Percentiles rank a stretch among this genome's conserved stretches.
phyloP scores from a whole-genome alignment of 495 filamentous ascomycete species.

The Aspergillus nidulans region DNA sequence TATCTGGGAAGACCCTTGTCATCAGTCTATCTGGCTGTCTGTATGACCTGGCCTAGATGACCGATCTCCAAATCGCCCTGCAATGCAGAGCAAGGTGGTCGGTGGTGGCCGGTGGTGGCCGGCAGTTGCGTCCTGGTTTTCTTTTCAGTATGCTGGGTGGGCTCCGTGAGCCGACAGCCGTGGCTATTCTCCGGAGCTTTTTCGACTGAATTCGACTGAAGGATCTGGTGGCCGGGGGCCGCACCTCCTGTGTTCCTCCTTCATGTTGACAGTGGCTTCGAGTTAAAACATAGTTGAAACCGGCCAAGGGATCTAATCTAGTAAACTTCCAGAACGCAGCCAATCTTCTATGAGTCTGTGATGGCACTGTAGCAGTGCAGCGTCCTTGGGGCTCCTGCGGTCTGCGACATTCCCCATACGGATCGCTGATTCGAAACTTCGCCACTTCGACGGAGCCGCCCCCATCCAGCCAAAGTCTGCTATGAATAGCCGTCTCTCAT shows the following conservation, averaged over 20 bases:
- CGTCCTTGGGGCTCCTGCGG: no score
- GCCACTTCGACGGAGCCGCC: constrained; percentile 2
- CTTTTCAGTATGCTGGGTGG: constrained; percentile 3
- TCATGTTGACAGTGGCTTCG: not conserved
- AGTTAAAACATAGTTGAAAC: constrained; percentile 17
- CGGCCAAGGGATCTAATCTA: constrained; percentile 3
- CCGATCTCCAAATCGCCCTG: not conserved
- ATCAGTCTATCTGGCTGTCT: no score
- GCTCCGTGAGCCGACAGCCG: constrained; percentile 2
- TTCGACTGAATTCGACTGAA: constrained; percentile 4
- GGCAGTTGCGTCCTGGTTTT: not conserved
- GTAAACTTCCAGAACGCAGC: constrained; percentile 19
- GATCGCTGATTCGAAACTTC: not conserved
- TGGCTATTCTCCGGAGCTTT: constrained; percentile 2
- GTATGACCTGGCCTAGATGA: not conserved
- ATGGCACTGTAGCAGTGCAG: not conserved
- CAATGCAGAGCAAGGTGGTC: not conserved
- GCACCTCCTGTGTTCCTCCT: not conserved
- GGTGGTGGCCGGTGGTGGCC: no score
- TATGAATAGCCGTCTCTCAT: not conserved
- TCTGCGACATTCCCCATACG: constrained; percentile 4
- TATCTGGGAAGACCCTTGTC: not conserved
- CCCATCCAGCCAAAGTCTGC: not conserved
- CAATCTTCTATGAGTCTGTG: not conserved
- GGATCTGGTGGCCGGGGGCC: not conserved